phyloP scores from a whole-genome alignment of 116 monocot species.

The Iris pallida region DNA sequence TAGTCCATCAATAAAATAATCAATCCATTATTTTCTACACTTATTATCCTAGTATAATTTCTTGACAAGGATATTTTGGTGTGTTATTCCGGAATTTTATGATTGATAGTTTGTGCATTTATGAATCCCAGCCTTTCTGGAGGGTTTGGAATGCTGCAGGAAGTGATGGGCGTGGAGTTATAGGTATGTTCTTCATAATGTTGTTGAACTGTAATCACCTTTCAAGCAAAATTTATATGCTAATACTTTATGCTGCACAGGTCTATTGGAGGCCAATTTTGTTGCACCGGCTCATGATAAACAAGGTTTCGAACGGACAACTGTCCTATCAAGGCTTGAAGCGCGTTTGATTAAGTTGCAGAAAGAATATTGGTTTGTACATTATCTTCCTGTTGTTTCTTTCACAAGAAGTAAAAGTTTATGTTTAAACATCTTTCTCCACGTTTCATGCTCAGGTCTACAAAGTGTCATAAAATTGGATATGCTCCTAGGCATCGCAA shows the following conservation, averaged over 20 bases:
- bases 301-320: conserved; percentile 61
- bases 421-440: background rate
- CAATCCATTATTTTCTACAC: too few species aligned
- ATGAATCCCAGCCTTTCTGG: conserved; percentile 49
- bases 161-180: conserved; percentile 68
- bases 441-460: conserved; percentile 20
- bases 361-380: conserved; percentile 46
- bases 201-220: too few species aligned
- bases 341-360: conserved; percentile 45
- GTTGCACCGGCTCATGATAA: conserved; percentile 69
- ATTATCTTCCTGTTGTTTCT: background rate
- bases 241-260: conserved; percentile 7
- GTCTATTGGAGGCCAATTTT: conserved; percentile 66
- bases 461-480: conserved; percentile 40
- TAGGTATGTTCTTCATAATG: conserved; percentile 27
- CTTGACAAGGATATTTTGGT: too few species aligned
- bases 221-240: background rate
- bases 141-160: conserved; percentile 67
- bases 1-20: too few species aligned
- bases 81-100: background rate
- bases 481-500: conserved; percentile 31
- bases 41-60: too few species aligned
- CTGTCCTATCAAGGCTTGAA: conserved; percentile 52
- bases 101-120: background rate
- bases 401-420: background rate